Evolutionary conservation across 192 early-diverging fungal genomes (phyloP).

Genomic region (Phlyctochytrium planicorne): DNA sequence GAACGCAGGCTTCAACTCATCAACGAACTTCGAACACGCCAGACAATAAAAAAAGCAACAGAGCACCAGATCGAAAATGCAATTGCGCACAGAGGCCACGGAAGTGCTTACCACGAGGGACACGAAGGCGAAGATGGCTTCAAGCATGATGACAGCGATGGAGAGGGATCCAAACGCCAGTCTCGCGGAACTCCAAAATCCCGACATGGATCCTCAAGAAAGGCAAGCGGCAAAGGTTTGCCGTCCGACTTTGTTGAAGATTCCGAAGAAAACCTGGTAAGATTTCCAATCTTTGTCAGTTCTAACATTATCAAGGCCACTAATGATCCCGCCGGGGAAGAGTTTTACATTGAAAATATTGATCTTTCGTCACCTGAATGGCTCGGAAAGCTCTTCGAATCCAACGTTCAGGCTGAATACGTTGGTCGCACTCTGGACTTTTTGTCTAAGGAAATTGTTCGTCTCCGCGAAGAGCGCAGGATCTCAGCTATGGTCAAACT

Average conservation of each 20-base stretch:
- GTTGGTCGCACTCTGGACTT: slow-evolving; percentile 54
- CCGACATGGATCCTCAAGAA: background rate
- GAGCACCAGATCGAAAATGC: slow-evolving; percentile 13
- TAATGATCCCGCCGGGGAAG: slow-evolving; percentile 21
- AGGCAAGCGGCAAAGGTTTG: slow-evolving; percentile 1
- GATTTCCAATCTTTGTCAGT: no score
- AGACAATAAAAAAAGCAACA: slow-evolving; percentile 35
- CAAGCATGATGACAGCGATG: no score
- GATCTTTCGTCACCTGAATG: slow-evolving; percentile 21
- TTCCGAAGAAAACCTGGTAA: background rate
- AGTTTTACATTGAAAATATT: slow-evolving; percentile 11
- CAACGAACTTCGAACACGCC: slow-evolving; percentile 53
- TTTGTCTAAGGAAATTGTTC: slow-evolving; percentile 54
- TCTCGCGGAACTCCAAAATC: slow-evolving; percentile 1
- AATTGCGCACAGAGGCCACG: background rate
- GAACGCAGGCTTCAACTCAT: slow-evolving; percentile 53
- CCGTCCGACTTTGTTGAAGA: background rate
- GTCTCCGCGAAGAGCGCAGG: slow-evolving; percentile 50
- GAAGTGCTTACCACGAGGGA: background rate
- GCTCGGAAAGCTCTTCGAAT: slow-evolving; percentile 38
- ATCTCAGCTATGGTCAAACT: slow-evolving; percentile 57
- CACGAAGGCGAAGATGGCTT: no score
- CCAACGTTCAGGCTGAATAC: slow-evolving; percentile 43
- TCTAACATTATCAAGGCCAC: background rate
- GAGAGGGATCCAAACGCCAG: background rate